Conservation (phyloP, 208 protist genomes). For the Trypanosoma rangeli region DNA sequence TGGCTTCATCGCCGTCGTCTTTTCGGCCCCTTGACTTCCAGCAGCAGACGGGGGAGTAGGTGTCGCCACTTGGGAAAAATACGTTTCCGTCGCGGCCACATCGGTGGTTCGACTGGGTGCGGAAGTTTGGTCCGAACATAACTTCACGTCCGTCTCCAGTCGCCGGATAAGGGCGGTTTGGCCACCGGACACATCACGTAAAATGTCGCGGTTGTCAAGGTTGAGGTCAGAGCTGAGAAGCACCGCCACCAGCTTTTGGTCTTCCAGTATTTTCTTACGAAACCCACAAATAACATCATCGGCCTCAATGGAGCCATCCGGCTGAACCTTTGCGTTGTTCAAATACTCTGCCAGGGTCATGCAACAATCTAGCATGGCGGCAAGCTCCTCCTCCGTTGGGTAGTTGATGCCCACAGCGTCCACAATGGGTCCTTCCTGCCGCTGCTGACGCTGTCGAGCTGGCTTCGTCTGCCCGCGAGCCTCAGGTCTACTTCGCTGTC, state of each 20-base stretch:
- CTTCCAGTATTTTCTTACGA: constrained; percentile 41
- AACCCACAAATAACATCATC: constrained; percentile 73
- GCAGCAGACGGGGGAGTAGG: background rate
- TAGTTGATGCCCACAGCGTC: constrained; percentile 65
- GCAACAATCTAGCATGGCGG: constrained; percentile 79
- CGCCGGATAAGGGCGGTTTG: constrained; percentile 50
- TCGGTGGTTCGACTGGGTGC: background rate
- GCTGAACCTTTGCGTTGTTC: constrained; percentile 44
- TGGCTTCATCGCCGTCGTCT: background rate
- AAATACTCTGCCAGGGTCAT: constrained; percentile 80
- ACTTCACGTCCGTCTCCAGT: constrained; percentile 12
- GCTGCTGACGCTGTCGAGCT: constrained; percentile 9
- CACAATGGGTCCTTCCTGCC: constrained; percentile 32
- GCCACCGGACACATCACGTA: constrained; percentile 54
- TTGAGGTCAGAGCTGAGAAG: constrained; percentile 68
- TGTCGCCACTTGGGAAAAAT: background rate
- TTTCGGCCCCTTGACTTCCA: background rate
- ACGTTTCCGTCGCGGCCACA: background rate
- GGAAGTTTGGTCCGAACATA: background rate
- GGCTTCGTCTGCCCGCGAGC: background rate
- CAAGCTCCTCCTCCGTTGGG: constrained; percentile 54
- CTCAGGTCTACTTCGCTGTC: background rate
- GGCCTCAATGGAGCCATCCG: constrained; percentile 30
- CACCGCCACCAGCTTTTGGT: constrained; percentile 59
- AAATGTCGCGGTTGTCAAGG: constrained; percentile 49